Evolutionary conservation across 768 basidiomycete species (phyloP), one percentile per base, ranked within the genome.

Genomic region (Hygrophoropsis aurantiaca): DNA sequence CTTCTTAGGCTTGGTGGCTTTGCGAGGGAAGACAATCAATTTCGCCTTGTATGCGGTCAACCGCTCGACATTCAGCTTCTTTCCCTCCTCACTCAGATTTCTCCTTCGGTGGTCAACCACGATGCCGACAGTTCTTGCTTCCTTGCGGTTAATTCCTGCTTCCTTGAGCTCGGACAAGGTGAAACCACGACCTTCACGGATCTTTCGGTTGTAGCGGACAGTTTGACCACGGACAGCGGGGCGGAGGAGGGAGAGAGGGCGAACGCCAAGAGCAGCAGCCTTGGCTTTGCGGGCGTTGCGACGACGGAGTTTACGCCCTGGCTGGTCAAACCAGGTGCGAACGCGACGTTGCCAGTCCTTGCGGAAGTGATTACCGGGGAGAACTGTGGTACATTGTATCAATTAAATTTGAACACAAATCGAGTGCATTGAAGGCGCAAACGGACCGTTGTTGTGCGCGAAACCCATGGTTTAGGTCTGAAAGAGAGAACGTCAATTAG

Each of bases 311-410:
- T 98, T 98, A 68, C 90, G 89, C 40, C 94, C 95, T 47, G 97
- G 93, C 75, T 99, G 97, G 79, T 98, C 90, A 70, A 98, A 98
- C 94, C 94, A 94, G 66, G 92, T 95, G 72, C 87, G 87, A 60
- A 95, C 93, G 56, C 87, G 88, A 65, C 85, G 81, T 73, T 98
- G 95, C 94, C 94, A 98, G 71, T 98, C 94, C 85, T 98, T 98
- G 78, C 84, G 90, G 82, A 94, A 94, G 70, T 97, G 93, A 74
- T 94, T 94, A 60, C 72, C 80, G 75, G 84, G 93, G 71, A 95
- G 90, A 76, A 90, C 90, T 89, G 39, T 49, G 40, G 53, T 25
- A 50, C 47, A 11, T 30, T 13, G 27, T n/a, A n/a, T n/a, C n/a
- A n/a, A n/a, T n/a, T n/a, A n/a, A n/a, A n/a, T n/a, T n/a, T n/a